Evolutionary conservation across 352 stramenopile genomes (phyloP).

Genomic region (Pythium apleroticum): DNA sequence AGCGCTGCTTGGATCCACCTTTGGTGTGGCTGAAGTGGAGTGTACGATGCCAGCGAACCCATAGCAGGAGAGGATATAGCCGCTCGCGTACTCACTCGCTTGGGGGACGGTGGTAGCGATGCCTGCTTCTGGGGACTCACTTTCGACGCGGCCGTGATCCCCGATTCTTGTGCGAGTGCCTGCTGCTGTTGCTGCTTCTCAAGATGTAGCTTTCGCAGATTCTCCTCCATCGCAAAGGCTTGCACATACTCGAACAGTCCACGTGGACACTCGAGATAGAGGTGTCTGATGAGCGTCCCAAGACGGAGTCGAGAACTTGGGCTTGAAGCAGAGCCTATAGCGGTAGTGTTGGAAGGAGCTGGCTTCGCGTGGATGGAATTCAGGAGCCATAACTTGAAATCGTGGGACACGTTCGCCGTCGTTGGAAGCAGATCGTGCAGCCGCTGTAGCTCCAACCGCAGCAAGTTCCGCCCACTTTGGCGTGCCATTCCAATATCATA

Average conservation of each 20-base stretch:
- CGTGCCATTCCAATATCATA: slow-evolving; percentile 1
- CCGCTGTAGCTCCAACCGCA: slow-evolving; percentile 9
- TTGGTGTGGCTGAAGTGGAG: slow-evolving; percentile 21
- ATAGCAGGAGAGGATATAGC: background rate
- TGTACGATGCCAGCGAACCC: background rate
- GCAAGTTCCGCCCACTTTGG: background rate
- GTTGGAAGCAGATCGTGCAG: slow-evolving; percentile 10
- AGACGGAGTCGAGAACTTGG: background rate
- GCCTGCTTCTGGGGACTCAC: background rate
- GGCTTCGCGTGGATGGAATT: background rate
- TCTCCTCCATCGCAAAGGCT: background rate
- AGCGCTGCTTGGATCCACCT: slow-evolving; percentile 31
- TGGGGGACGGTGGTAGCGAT: background rate
- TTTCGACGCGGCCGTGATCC: background rate
- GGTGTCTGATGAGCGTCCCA: background rate
- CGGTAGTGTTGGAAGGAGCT: background rate
- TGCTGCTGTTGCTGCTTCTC: slow-evolving; percentile 19
- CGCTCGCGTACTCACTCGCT: background rate
- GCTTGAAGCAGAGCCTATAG: background rate
- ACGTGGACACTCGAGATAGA: slow-evolving; percentile 15
- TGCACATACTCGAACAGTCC: slow-evolving; percentile 8
- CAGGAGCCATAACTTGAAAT: slow-evolving; percentile 21
- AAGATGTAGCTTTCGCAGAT: slow-evolving; percentile 6
- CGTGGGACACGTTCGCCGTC: background rate
- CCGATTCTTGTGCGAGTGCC: slow-evolving; percentile 5